phyloP scores from a whole-genome alignment of 2,329 filamentous ascomycete genomes.

The Fusarium globosum region DNA sequence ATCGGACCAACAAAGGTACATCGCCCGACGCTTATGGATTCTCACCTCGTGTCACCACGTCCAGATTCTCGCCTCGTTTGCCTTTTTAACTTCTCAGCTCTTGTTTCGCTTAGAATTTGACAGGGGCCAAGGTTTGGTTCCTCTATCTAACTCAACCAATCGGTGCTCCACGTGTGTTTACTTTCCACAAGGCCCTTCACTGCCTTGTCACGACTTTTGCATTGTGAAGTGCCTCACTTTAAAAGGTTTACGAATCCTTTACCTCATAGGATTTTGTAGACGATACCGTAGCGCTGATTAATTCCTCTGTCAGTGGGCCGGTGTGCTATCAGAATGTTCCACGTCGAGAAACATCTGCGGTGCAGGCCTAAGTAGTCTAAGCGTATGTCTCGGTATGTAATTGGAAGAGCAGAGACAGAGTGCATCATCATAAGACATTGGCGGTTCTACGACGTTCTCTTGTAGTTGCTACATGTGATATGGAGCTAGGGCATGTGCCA shows the following conservation, averaged over 20 bases:
- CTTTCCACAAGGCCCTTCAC: conserved; percentile 7
- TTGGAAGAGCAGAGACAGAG: not conserved
- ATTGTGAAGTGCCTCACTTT: conserved; percentile 2
- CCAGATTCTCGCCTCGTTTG: conserved; percentile 10
- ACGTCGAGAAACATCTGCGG: conserved; percentile 4
- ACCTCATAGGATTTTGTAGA: not conserved
- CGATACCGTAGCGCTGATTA: not conserved
- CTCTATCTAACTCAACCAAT: conserved; percentile 26
- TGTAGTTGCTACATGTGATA: not conserved
- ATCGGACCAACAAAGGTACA: conserved; percentile 20
- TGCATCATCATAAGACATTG: not conserved
- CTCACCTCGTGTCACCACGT: conserved; percentile 7
- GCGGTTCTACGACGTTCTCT: not conserved
- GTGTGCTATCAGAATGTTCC: conserved; percentile 14
- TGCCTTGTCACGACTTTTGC: conserved; percentile 9
- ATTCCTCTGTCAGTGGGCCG: conserved; percentile 13
- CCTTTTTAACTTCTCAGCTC: conserved; percentile 14
- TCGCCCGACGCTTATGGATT: conserved; percentile 13
- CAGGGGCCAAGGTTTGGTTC: conserved; percentile 18
- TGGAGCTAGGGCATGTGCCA: not conserved
- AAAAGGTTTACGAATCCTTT: conserved; percentile 7
- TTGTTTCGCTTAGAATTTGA: conserved; percentile 26
- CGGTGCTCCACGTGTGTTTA: conserved; percentile 37
- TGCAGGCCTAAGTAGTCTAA: not conserved
- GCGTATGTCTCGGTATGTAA: not conserved